phyloP scores from a whole-genome alignment of 2,329 filamentous ascomycete genomes.

The Aspergillus melleus region DNA sequence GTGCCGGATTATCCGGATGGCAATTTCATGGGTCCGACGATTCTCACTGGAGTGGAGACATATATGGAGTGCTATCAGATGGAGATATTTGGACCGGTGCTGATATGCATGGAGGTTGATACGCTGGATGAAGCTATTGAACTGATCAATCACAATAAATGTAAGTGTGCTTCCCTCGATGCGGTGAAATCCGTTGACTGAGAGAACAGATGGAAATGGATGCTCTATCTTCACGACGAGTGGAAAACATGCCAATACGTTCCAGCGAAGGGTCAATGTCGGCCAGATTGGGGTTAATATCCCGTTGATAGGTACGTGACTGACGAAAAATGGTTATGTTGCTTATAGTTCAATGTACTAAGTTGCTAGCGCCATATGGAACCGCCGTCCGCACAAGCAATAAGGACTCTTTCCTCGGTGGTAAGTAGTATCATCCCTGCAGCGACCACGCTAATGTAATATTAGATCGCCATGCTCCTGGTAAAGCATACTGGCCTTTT shows the following conservation, averaged over 20 bases:
- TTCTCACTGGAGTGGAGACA: conserved; percentile 35
- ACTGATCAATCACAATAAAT: conserved; percentile 31
- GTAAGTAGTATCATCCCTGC: conserved; percentile 6
- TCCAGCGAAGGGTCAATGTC: conserved; percentile 33
- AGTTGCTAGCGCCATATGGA: conserved; percentile 21
- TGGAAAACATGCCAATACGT: conserved; percentile 30
- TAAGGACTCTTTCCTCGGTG: conserved; percentile 29
- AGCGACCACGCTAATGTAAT: neutral
- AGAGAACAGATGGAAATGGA: conserved; percentile 34
- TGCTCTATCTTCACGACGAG: conserved; percentile 37
- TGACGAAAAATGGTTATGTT: too few relatives aligned
- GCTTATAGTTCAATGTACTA: neutral
- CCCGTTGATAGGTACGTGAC: conserved; percentile 24
- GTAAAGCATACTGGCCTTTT: conserved; percentile 27
- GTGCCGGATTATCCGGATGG: conserved; percentile 62
- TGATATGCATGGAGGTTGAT: conserved; percentile 35
- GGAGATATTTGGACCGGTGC: conserved; percentile 40
- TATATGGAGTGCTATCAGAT: conserved; percentile 39
- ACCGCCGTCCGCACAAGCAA: conserved; percentile 26
- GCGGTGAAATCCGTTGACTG: neutral
- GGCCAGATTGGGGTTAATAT: conserved; percentile 33
- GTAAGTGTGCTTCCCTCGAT: neutral
- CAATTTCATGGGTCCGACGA: conserved; percentile 56
- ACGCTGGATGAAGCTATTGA: conserved; percentile 38
- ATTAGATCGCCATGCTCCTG: conserved; percentile 22